These are phyloP conservation scores for Sisymbrium irio DNA, from an alignment of 345 rosid species.

Conservation along the genomic window DNA sequence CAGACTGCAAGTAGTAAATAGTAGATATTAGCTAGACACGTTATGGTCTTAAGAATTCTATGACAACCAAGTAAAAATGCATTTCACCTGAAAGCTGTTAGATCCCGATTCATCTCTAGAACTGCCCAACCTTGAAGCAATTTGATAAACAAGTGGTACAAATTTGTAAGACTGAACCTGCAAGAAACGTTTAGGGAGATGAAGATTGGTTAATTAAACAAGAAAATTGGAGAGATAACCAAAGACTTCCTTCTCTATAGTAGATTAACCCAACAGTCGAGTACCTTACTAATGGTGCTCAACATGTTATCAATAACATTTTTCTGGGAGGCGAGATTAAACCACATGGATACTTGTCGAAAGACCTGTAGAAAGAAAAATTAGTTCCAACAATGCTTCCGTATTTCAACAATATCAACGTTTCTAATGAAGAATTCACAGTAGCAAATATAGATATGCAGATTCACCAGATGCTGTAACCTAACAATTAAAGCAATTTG, in stretches of 20 bases:
- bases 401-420: background rate
- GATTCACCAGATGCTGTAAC: conserved; percentile 3
- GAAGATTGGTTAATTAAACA: conserved; percentile 6
- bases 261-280: conserved; percentile 12
- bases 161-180: conserved; percentile 95
- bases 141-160: conserved; percentile 87
- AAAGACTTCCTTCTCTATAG: background rate
- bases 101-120: conserved; percentile 66
- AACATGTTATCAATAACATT: conserved; percentile 71
- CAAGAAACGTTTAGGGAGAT: conserved; percentile 14
- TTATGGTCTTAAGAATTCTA: conserved; percentile 9
- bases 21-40: conserved; percentile 29
- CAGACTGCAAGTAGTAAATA: conserved; percentile 59
- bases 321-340: conserved; percentile 68
- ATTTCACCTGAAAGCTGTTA: conserved; percentile 74
- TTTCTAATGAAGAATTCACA: conserved; percentile 9
- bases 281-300: conserved; percentile 70
- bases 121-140: conserved; percentile 96
- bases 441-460: background rate
- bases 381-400: conserved; percentile 9
- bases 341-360: conserved; percentile 87
- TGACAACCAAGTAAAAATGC: background rate
- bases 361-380: conserved; percentile 59
- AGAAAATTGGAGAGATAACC: background rate
- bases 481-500: conserved; percentile 9